A percentile compares a stretch with the other conserved stretches of the same genome.
These are phyloP conservation scores for Saccharata proteae DNA, from an alignment of 2,329 filamentous ascomycete species.

Conservation along the genomic window DNA sequence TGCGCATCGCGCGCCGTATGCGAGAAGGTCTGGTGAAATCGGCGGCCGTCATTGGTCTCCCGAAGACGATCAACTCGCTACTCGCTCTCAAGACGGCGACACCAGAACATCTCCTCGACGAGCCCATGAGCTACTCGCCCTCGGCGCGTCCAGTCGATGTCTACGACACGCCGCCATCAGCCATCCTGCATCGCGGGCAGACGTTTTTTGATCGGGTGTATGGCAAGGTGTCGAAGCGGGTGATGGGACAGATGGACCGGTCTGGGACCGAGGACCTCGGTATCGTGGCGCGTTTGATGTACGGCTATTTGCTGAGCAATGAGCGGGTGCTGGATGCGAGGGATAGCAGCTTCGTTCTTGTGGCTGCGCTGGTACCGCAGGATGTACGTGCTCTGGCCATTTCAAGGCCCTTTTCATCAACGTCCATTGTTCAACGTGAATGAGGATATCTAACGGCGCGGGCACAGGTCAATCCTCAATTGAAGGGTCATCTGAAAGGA, in stretches of 20 bases:
- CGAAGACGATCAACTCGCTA: conserved; percentile 31
- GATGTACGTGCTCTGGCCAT: conserved; percentile 26
- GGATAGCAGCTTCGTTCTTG: conserved; percentile 41
- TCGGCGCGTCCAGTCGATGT: conserved; percentile 30
- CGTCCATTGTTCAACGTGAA: not conserved
- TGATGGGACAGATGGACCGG: conserved; percentile 38
- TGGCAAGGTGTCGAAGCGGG: conserved; percentile 35
- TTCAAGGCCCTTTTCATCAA: not conserved
- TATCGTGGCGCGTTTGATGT: conserved; percentile 35
- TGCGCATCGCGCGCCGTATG: conserved; percentile 34
- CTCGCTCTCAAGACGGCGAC: conserved; percentile 34
- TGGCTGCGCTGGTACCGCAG: conserved; percentile 40
- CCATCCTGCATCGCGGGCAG: conserved; percentile 33
- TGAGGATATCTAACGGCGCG: too few relatives aligned
- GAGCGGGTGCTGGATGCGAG: conserved; percentile 30
- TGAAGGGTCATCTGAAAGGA: conserved; percentile 42
- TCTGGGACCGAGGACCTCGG: conserved; percentile 41
- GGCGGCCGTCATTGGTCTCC: conserved; percentile 36
- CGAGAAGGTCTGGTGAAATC: conserved; percentile 40
- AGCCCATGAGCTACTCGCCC: conserved; percentile 24
- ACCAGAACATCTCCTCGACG: conserved; percentile 30
- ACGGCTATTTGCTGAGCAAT: conserved; percentile 39
- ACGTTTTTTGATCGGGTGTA: conserved; percentile 38
- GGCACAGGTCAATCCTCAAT: conserved; percentile 39
- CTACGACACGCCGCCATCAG: conserved; percentile 20